Conservation (phyloP, 2,329 filamentous ascomycete genomes). For the Alternaria ethzedia region DNA sequence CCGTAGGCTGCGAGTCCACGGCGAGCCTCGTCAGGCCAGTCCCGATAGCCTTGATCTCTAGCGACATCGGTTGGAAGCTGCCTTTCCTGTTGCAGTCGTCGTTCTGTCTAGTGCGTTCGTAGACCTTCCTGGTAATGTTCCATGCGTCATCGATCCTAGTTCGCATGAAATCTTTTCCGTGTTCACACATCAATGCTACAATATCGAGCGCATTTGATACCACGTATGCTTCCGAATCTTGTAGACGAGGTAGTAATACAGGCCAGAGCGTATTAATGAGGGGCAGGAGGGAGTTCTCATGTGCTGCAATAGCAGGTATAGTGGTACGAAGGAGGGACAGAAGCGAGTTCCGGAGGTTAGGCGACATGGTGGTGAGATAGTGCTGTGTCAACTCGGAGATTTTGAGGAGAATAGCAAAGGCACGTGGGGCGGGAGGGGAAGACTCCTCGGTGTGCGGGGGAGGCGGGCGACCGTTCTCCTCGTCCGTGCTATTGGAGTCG, state of each 20-base stretch:
- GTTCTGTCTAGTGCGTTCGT: slow-evolving; percentile 27
- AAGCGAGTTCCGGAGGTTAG: slow-evolving; percentile 77
- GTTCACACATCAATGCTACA: slow-evolving; percentile 70
- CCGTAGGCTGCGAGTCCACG: not conserved
- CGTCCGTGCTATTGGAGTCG: slow-evolving; percentile 40
- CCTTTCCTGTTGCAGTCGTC: not conserved
- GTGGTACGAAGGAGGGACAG: slow-evolving; percentile 78
- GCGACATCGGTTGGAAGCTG: not conserved
- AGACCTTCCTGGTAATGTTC: slow-evolving; percentile 55
- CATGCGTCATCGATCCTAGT: slow-evolving; percentile 78
- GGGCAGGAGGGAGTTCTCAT: slow-evolving; percentile 86
- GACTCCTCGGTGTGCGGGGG: slow-evolving; percentile 50
- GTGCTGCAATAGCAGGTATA: slow-evolving; percentile 71
- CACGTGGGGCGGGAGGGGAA: slow-evolving; percentile 72
- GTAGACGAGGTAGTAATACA: slow-evolving; percentile 71
- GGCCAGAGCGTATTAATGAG: slow-evolving; percentile 93
- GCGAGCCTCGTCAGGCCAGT: slow-evolving; percentile 8
- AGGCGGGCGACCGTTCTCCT: slow-evolving; percentile 36
- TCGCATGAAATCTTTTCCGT: slow-evolving; percentile 81
- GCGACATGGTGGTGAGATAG: slow-evolving; percentile 85
- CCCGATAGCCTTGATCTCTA: slow-evolving; percentile 5
- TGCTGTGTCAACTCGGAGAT: slow-evolving; percentile 87
- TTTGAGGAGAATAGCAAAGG: slow-evolving; percentile 79
- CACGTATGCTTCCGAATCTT: slow-evolving; percentile 72
- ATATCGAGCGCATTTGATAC: slow-evolving; percentile 73